A percentile compares a stretch with the other conserved stretches of the same genome.
These are phyloP conservation scores for Xylaria sp. DNA, from an alignment of 2,329 filamentous ascomycete genomes.

Conservation along the genomic window DNA sequence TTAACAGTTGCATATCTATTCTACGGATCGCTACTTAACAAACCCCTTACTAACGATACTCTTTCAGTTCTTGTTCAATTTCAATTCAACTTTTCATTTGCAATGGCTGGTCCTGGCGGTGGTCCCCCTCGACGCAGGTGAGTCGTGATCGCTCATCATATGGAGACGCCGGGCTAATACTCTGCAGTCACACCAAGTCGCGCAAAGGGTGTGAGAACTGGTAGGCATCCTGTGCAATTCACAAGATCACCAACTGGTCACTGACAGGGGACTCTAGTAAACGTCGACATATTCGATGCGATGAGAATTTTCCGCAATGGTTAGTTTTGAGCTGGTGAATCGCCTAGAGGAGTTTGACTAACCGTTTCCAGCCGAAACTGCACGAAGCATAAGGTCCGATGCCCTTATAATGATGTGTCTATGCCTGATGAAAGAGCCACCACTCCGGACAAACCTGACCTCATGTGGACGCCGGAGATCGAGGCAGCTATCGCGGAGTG, in stretches of 20 bases:
- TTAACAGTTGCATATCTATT: background rate
- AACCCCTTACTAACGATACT: constrained; percentile 36
- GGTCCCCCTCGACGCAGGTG: constrained; percentile 83
- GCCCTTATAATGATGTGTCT: constrained; percentile 93
- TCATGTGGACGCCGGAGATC: constrained; percentile 89
- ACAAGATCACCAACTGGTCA: constrained; percentile 13
- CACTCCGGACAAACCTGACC: constrained; percentile 71
- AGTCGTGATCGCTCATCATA: constrained; percentile 43
- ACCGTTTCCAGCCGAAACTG: constrained; percentile 82
- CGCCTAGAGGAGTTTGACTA: constrained; percentile 29
- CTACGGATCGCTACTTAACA: background rate
- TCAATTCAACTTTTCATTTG: constrained; percentile 47
- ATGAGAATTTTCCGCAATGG: constrained; percentile 98
- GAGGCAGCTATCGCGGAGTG: constrained; percentile 84
- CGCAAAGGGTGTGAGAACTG: constrained; percentile 98
- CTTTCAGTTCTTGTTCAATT: constrained; percentile 45
- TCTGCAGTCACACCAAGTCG: constrained; percentile 92
- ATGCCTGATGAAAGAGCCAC: constrained; percentile 71
- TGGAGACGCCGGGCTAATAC: constrained; percentile 39
- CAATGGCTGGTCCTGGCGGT: constrained; percentile 94
- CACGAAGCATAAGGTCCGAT: constrained; percentile 98
- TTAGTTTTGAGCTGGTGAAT: constrained; percentile 58
- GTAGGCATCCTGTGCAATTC: constrained; percentile 51
- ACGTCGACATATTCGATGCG: constrained; percentile 94
- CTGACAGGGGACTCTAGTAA: constrained; percentile 65